phyloP scores from a whole-genome alignment of 306 rosid genomes.

The cucumber (Cucumis sativus) region Cucumber_9930_V3 NC_026658.2:408501-409000 shows the following conservation, averaged over 20 bases:
- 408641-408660: slow-evolving; percentile 12
- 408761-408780: slow-evolving; percentile 60
- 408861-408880: slow-evolving; percentile 67
- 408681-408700: slow-evolving; percentile 68
- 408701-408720: slow-evolving; percentile 71
- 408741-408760: slow-evolving; percentile 58
- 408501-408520: slow-evolving; percentile 30
- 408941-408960: slow-evolving; percentile 79
- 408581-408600: slow-evolving; percentile 60
- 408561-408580: slow-evolving; percentile 38
- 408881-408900: slow-evolving; percentile 73
- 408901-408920: slow-evolving; percentile 55
- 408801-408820: slow-evolving; percentile 61
- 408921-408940: slow-evolving; percentile 53
- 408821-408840: slow-evolving; percentile 78
- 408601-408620: slow-evolving; percentile 15
- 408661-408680: slow-evolving; percentile 34
- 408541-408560: slow-evolving; percentile 47
- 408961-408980: slow-evolving; percentile 66
- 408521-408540: slow-evolving; percentile 44
- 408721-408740: slow-evolving; percentile 86
- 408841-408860: slow-evolving; percentile 45
- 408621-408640: slow-evolving; percentile 18
- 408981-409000: slow-evolving; percentile 60
- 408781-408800: slow-evolving; percentile 55